phyloP scores from a whole-genome alignment of 2,329 filamentous ascomycete species.

The Fonsecaea nubica region DNA sequence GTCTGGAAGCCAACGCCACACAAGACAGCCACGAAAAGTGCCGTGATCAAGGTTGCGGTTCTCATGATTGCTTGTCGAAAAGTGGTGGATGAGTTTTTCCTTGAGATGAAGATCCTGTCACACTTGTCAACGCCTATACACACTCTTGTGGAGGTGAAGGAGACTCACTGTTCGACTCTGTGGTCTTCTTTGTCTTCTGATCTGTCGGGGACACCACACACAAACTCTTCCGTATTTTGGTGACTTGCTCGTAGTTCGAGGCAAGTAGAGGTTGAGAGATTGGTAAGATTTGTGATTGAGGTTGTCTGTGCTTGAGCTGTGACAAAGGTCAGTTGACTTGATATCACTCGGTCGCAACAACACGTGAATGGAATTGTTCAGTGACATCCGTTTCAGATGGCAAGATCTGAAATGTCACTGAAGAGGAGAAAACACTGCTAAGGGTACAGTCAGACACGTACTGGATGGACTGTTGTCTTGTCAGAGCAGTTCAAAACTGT shows the following conservation, averaged over 20 bases:
- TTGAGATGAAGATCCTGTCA: background rate
- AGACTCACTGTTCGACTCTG: background rate
- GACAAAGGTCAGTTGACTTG: background rate
- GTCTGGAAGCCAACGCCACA: background rate
- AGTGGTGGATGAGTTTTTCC: background rate
- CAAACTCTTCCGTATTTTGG: background rate
- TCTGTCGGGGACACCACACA: background rate
- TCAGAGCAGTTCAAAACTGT: background rate
- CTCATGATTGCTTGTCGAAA: background rate
- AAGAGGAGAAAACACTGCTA: background rate
- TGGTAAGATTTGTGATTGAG: background rate
- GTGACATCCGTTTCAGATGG: background rate
- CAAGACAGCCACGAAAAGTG: background rate
- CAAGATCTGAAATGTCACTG: background rate
- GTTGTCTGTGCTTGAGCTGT: background rate
- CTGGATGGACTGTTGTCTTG: background rate
- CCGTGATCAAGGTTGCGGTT: conserved; percentile 1
- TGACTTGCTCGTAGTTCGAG: background rate
- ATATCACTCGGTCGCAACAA: background rate
- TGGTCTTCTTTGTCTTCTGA: background rate
- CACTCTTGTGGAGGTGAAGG: background rate
- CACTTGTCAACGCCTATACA: background rate
- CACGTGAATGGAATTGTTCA: background rate
- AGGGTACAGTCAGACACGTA: background rate
- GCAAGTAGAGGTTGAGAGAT: background rate